These are phyloP conservation scores for Lepiota subincarnata DNA, from an alignment of 768 basidiomycete species.

Conservation along the genomic window DNA sequence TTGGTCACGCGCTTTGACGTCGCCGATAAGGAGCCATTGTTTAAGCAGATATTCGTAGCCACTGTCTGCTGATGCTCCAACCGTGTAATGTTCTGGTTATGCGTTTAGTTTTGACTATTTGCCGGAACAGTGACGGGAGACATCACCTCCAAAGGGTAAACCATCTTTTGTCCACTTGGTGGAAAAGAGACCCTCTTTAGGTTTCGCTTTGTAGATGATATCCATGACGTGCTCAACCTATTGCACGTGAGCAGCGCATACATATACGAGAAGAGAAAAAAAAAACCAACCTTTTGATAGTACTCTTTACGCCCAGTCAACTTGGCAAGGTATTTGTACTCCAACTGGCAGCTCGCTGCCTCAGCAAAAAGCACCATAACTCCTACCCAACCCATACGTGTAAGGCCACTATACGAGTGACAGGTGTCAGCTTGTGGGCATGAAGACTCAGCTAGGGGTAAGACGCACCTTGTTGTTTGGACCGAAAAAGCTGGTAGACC, in stretches of 20 bases:
- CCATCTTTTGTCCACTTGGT: constrained; percentile 15
- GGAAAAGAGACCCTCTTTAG: constrained; percentile 14
- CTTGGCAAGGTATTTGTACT: constrained; percentile 72
- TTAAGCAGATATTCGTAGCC: constrained; percentile 71
- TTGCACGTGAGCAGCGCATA: background rate
- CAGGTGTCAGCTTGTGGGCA: background rate
- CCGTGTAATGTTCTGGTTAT: constrained; percentile 33
- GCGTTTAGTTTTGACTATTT: background rate
- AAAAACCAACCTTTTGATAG: constrained; percentile 28
- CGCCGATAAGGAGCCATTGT: constrained; percentile 59
- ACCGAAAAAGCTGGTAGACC: constrained; percentile 65
- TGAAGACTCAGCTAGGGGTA: background rate
- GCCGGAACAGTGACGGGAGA: background rate
- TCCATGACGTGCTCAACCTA: constrained; percentile 19
- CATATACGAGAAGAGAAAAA: background rate
- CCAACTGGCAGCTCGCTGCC: constrained; percentile 57
- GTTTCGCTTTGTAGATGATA: constrained; percentile 13
- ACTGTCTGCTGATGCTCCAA: constrained; percentile 60
- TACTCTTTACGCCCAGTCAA: constrained; percentile 57
- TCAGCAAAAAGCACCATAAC: constrained; percentile 32
- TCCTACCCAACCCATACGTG: background rate
- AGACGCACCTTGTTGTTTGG: constrained; percentile 45
- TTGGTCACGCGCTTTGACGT: constrained; percentile 47
- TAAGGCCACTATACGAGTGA: background rate
- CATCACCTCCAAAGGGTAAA: constrained; percentile 29